Conservation (phyloP, 176 grass and related monocot species). For the Triticum dicoccoides region DNA sequence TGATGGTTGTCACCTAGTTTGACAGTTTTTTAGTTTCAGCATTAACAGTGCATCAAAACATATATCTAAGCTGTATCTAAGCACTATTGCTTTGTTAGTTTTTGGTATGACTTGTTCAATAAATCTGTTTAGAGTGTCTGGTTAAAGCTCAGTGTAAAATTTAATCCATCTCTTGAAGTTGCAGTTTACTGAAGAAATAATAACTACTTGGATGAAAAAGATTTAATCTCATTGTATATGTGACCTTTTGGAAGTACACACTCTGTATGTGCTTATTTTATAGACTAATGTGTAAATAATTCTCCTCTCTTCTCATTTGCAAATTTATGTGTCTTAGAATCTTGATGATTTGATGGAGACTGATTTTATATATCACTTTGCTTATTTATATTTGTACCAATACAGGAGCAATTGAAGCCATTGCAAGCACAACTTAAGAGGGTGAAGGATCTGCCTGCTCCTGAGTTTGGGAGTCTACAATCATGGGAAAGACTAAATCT, state of each 20-base stretch:
- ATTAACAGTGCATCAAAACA: neutral
- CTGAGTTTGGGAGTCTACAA: conserved; percentile 94
- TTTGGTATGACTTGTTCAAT: neutral
- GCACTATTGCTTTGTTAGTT: neutral
- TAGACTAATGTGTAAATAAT: neutral
- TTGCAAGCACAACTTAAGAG: conserved; percentile 63
- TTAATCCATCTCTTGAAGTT: conserved; percentile 1
- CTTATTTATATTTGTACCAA: conserved; percentile 6
- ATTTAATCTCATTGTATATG: neutral
- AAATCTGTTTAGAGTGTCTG: neutral
- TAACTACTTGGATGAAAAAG: conserved; percentile 19
- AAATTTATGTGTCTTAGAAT: conserved; percentile 7
- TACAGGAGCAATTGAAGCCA: conserved; percentile 92
- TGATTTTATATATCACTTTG: conserved; percentile 12
- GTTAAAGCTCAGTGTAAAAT: conserved; percentile 8
- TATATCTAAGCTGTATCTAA: neutral
- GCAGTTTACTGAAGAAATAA: neutral
- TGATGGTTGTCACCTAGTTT: neutral
- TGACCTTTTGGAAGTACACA: conserved; percentile 9
- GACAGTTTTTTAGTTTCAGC: neutral
- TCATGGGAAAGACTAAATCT: conserved; percentile 84
- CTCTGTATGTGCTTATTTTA: neutral
- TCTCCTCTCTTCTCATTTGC: neutral
- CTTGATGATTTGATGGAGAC: conserved; percentile 5
- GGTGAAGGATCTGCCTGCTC: conserved; percentile 84